Percentiles rank a stretch among this genome's conserved stretches.
Conservation (phyloP, 106 monocot species). For the Phalaenopsis equestris region DNA sequence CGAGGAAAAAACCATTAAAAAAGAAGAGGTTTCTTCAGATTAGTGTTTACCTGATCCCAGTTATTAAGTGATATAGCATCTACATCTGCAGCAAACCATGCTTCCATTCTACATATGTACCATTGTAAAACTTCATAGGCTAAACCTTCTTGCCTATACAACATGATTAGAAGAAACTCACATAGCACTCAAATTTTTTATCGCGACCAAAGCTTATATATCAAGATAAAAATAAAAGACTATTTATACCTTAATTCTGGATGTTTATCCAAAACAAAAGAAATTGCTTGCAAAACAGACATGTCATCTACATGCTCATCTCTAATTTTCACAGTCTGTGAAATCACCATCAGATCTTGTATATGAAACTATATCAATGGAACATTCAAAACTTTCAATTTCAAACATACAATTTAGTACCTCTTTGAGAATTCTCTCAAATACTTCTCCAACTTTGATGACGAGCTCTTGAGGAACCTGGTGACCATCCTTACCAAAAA, state of each 20-base stretch:
- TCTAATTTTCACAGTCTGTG: constrained; percentile 71
- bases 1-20: too few relatives aligned
- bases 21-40: not conserved
- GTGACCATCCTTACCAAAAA: constrained; percentile 62
- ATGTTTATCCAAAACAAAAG: constrained; percentile 76
- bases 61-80: constrained; percentile 80
- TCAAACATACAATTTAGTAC: constrained; percentile 18
- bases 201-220: not conserved
- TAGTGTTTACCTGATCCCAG: constrained; percentile 76
- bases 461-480: constrained; percentile 81
- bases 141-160: constrained; percentile 66
- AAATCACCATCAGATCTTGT: constrained; percentile 6
- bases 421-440: constrained; percentile 85
- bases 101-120: constrained; percentile 98
- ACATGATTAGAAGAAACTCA: constrained; percentile 13
- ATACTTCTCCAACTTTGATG: constrained; percentile 66
- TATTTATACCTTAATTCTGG: constrained; percentile 58
- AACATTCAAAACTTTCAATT: not conserved
- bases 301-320: constrained; percentile 69
- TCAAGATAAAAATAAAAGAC: not conserved
- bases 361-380: constrained; percentile 1
- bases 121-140: constrained; percentile 84
- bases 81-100: constrained; percentile 96
- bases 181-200: not conserved
- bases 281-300: constrained; percentile 79